Percentiles rank a stretch among this genome's conserved stretches.
These are phyloP conservation scores for Colletotrichum falcatum DNA, from an alignment of 2,329 filamentous ascomycete genomes.

Conservation along the genomic window DNA sequence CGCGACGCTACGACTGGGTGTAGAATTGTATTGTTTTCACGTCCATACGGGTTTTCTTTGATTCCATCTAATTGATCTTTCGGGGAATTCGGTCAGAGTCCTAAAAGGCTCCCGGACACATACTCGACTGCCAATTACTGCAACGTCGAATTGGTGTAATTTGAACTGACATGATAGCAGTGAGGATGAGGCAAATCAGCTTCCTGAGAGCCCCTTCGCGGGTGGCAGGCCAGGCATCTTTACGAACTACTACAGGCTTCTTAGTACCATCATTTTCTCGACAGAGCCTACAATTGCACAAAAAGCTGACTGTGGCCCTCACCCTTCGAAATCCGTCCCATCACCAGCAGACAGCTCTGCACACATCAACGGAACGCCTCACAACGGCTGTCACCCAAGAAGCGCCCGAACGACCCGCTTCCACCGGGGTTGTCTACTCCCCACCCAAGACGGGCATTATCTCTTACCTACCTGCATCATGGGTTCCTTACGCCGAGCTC, in stretches of 20 bases:
- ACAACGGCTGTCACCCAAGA: conserved; percentile 25
- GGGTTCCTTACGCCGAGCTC: conserved; percentile 86
- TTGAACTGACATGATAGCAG: conserved; percentile 2
- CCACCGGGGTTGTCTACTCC: conserved; percentile 61
- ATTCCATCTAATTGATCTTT: not conserved
- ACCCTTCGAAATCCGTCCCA: not conserved
- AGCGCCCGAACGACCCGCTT: conserved; percentile 40
- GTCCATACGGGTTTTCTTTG: not conserved
- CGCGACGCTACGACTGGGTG: too few relatives aligned
- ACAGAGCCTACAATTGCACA: conserved; percentile 11
- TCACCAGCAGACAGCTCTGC: conserved; percentile 23
- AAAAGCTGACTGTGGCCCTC: conserved; percentile 15
- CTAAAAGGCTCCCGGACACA: not conserved
- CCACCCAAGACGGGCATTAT: conserved; percentile 79
- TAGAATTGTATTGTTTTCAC: not conserved
- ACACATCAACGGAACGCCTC: conserved; percentile 34
- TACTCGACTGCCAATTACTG: not conserved
- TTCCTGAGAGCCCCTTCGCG: conserved; percentile 24
- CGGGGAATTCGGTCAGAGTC: too few relatives aligned
- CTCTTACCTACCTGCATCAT: conserved; percentile 74
- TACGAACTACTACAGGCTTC: not conserved
- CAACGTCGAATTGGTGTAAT: not conserved
- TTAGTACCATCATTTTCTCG: not conserved
- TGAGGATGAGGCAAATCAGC: conserved; percentile 30
- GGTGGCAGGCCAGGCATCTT: not conserved